These are phyloP conservation scores for Cryptococcus sp. DNA, from an alignment of 1,284 basidiomycete species.

Conservation along the genomic window DNA sequence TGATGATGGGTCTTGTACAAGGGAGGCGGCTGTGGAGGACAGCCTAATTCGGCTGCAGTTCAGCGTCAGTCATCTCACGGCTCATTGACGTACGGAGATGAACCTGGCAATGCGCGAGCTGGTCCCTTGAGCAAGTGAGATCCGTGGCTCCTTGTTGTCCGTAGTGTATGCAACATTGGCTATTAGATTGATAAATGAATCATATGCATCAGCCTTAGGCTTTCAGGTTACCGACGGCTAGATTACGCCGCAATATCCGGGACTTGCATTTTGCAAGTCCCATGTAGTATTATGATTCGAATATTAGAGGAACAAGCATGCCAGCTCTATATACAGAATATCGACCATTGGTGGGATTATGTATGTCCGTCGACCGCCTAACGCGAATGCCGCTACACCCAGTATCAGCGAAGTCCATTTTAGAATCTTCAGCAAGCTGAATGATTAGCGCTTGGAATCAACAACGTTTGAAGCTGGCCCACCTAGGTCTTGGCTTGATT, in stretches of 20 bases:
- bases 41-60: neutral
- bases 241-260: too few species aligned
- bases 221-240: too few species aligned
- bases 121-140: too few species aligned
- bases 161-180: too few species aligned
- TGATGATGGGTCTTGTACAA: neutral
- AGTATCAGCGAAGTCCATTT: constrained; percentile 55
- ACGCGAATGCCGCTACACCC: constrained; percentile 55
- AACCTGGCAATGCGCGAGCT: too few species aligned
- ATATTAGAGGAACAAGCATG: neutral
- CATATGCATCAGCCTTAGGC: too few species aligned
- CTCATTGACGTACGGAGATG: too few species aligned
- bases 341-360: constrained; percentile 11
- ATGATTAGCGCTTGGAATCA: neutral
- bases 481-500: constrained; percentile 49
- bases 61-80: too few species aligned
- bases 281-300: neutral
- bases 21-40: neutral
- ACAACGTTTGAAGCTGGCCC: constrained; percentile 12
- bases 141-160: too few species aligned
- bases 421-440: constrained; percentile 35
- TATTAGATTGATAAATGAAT: too few species aligned
- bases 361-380: constrained; percentile 54
- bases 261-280: neutral
- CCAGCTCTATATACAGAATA: constrained; percentile 1